Conservation (phyloP, 805 yeast species). For the Hanseniaspora meyeri region DNA sequence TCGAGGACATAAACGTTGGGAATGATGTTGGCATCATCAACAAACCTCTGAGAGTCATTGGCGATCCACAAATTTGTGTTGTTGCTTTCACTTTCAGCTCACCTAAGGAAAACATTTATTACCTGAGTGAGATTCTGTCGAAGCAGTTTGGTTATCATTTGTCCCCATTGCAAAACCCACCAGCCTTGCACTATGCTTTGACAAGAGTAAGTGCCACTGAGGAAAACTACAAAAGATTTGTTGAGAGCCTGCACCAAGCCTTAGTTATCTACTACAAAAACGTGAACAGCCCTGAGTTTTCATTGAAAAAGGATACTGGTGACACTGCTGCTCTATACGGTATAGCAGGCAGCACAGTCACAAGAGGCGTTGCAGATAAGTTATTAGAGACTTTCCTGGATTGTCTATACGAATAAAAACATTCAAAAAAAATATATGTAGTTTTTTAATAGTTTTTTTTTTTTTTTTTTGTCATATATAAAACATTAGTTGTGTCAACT, state of each 20-base stretch:
- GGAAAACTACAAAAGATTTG: constrained; percentile 2
- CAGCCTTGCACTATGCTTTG: constrained; percentile 83
- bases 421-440: too few relatives aligned
- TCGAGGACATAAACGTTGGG: constrained; percentile 17
- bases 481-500: too few relatives aligned
- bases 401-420: constrained; percentile 46
- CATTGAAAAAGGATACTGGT: constrained; percentile 24
- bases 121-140: constrained; percentile 57
- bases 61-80: constrained; percentile 72
- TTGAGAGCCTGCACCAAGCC: constrained; percentile 28
- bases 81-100: constrained; percentile 42
- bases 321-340: constrained; percentile 89
- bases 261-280: constrained; percentile 22
- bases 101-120: constrained; percentile 31
- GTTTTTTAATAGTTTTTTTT: too few relatives aligned
- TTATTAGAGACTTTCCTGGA: constrained; percentile 74
- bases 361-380: constrained; percentile 71
- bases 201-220: constrained; percentile 38
- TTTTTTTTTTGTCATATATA: too few relatives aligned
- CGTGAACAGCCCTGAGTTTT: constrained; percentile 18
- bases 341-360: constrained; percentile 81
- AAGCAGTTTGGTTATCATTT: constrained; percentile 74
- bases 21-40: not conserved
- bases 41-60: constrained; percentile 45
- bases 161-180: constrained; percentile 73